Conservation (phyloP, 139 green algal genomes). For the Volvox africanus region DNA sequence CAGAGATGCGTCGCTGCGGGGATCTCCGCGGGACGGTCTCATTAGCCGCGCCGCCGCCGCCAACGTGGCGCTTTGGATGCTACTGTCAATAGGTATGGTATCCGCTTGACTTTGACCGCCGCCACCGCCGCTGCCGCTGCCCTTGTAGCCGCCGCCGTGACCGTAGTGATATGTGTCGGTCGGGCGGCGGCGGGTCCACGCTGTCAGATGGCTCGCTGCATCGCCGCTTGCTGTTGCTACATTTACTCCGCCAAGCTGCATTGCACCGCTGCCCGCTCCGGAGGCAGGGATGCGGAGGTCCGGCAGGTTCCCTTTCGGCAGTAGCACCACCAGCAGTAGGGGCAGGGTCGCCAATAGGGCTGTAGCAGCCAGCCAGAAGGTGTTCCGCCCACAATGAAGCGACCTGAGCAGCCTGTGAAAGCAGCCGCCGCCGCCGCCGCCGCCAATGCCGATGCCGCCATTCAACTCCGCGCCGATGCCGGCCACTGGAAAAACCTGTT, state of each 20-base stretch:
- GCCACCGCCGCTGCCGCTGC: neutral
- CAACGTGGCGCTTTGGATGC: neutral
- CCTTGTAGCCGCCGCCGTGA: neutral
- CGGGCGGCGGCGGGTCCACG: too few relatives aligned
- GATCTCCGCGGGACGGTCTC: neutral
- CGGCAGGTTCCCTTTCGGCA: neutral
- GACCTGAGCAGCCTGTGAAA: neutral
- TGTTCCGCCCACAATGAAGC: neutral
- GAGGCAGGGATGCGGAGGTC: neutral
- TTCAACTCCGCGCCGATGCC: neutral
- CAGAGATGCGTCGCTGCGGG: neutral
- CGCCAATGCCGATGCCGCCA: too few relatives aligned
- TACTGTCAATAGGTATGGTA: too few relatives aligned
- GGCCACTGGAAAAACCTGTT: neutral
- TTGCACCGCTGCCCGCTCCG: neutral
- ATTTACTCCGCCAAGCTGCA: too few relatives aligned
- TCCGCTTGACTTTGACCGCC: neutral
- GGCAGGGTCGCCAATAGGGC: neutral
- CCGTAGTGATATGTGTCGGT: too few relatives aligned
- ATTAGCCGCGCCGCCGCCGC: neutral
- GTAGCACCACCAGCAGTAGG: constrained; percentile 14
- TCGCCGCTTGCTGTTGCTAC: too few relatives aligned
- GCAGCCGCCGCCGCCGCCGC: too few relatives aligned
- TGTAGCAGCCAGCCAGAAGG: neutral
- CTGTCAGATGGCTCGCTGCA: too few relatives aligned